Conservation (phyloP, 257 asterid species). For the Solanum ossicruentum region DNA sequence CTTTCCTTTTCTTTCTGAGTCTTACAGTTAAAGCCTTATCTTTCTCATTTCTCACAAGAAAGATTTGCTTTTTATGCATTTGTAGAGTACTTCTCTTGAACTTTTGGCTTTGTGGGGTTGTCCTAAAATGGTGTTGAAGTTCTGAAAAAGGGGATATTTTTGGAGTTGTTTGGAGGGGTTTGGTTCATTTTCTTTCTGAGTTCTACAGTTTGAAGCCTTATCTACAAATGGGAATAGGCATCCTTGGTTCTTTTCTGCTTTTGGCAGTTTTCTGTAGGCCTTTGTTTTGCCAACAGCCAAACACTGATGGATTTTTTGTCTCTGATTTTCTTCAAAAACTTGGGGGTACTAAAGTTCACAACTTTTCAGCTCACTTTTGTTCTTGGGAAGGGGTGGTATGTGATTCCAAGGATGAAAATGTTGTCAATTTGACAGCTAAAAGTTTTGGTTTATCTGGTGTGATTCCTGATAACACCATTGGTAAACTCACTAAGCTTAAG, state of each 20-base stretch:
- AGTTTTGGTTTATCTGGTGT: slow-evolving; percentile 67
- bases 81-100: background rate
- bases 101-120: background rate
- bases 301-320: slow-evolving; percentile 56
- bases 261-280: slow-evolving; percentile 27
- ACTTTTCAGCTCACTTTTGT: slow-evolving; percentile 52
- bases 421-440: slow-evolving; percentile 36
- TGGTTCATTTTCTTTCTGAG: background rate
- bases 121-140: slow-evolving; percentile 6
- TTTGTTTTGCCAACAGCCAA: slow-evolving; percentile 34
- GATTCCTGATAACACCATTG: slow-evolving; percentile 76
- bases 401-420: slow-evolving; percentile 40
- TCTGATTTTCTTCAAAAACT: slow-evolving; percentile 42
- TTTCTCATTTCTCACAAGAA: background rate
- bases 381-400: slow-evolving; percentile 70
- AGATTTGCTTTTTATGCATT: background rate
- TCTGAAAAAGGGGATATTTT: background rate
- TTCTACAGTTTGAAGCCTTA: slow-evolving; percentile 3
- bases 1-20: background rate
- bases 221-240: slow-evolving; percentile 34
- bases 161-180: slow-evolving; percentile 3
- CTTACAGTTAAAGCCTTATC: slow-evolving; percentile 2
- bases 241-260: slow-evolving; percentile 31
- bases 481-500: slow-evolving; percentile 55
- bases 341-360: slow-evolving; percentile 25